Conservation (phyloP, 495 filamentous ascomycete genomes). For the Penicillium diatomitis region DNA sequence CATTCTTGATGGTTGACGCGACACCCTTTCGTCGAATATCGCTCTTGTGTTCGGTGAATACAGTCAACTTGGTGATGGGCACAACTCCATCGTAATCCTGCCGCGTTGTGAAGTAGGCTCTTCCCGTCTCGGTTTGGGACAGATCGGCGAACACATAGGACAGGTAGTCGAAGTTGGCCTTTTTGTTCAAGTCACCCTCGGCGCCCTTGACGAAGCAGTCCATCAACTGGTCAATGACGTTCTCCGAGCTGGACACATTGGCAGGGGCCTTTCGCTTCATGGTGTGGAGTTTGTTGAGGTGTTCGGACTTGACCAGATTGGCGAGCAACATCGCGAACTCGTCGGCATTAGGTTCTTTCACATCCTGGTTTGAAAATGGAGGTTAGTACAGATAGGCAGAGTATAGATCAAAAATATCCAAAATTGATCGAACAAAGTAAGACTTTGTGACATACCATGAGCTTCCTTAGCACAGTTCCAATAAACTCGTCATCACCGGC, state of each 20-base stretch:
- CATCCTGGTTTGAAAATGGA: conserved; percentile 28
- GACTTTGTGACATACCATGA: conserved; percentile 56
- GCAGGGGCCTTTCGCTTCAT: conserved; percentile 53
- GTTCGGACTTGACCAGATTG: conserved; percentile 75
- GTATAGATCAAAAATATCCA: too few species aligned
- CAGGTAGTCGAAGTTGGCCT: conserved; percentile 86
- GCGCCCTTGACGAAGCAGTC: conserved; percentile 93
- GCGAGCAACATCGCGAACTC: conserved; percentile 84
- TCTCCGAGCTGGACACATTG: conserved; percentile 54
- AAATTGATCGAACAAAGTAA: too few species aligned
- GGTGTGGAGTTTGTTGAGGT: conserved; percentile 54
- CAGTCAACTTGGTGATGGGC: conserved; percentile 76
- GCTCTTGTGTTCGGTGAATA: conserved; percentile 84
- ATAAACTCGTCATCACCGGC: conserved; percentile 76
- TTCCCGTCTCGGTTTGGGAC: conserved; percentile 64
- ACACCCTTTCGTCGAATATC: conserved; percentile 76
- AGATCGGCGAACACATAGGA: conserved; percentile 91
- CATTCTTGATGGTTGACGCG: conserved; percentile 87
- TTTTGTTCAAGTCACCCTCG: conserved; percentile 68
- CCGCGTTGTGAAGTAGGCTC: conserved; percentile 63
- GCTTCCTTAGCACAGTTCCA: conserved; percentile 55
- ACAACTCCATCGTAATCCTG: conserved; percentile 73
- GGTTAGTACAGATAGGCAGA: too few species aligned
- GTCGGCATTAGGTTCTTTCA: conserved; percentile 67
- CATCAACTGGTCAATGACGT: conserved; percentile 80